phyloP scores from a whole-genome alignment of 352 stramenopile genomes.

The Elongisporangium anandrum region DNA sequence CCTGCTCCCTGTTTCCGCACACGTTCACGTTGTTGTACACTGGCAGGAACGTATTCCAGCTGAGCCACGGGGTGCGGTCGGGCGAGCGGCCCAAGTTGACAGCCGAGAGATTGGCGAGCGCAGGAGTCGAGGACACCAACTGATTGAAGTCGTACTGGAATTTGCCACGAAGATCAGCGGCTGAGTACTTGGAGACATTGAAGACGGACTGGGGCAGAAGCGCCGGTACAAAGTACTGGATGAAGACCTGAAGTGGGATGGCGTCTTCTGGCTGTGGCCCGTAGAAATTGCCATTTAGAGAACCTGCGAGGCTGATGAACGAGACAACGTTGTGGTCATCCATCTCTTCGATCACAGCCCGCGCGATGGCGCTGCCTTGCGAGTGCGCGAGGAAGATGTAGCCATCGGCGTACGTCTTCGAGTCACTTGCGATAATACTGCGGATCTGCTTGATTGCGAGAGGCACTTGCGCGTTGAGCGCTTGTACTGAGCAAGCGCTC shows the following conservation, averaged over 20 bases:
- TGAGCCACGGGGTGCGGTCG: constrained; percentile 18
- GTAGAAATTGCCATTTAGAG: constrained; percentile 51
- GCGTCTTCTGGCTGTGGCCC: constrained; percentile 32
- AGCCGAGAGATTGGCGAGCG: constrained; percentile 23
- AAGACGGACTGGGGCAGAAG: constrained; percentile 24
- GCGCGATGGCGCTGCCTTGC: constrained; percentile 32
- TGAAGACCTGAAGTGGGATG: constrained; percentile 28
- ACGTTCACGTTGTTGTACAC: constrained; percentile 27
- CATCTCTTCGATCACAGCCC: constrained; percentile 54
- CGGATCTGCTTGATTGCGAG: constrained; percentile 43
- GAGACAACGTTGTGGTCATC: constrained; percentile 49
- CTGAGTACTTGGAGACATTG: constrained; percentile 33
- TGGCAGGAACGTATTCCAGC: constrained; percentile 29
- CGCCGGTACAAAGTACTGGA: constrained; percentile 26
- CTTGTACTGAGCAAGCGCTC: constrained; percentile 24
- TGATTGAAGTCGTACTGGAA: constrained; percentile 37
- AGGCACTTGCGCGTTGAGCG: constrained; percentile 28
- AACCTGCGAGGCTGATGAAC: constrained; percentile 43
- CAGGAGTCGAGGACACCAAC: constrained; percentile 14
- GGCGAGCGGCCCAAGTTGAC: constrained; percentile 28
- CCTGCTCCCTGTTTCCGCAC: constrained; percentile 15
- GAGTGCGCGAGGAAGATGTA: constrained; percentile 60
- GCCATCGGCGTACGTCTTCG: constrained; percentile 24
- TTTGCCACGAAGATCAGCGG: constrained; percentile 21
- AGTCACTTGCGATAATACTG: constrained; percentile 19